Evolutionary conservation across 352 stramenopile species (phyloP).

Genomic region (Phytophthora ramorum): DNA sequence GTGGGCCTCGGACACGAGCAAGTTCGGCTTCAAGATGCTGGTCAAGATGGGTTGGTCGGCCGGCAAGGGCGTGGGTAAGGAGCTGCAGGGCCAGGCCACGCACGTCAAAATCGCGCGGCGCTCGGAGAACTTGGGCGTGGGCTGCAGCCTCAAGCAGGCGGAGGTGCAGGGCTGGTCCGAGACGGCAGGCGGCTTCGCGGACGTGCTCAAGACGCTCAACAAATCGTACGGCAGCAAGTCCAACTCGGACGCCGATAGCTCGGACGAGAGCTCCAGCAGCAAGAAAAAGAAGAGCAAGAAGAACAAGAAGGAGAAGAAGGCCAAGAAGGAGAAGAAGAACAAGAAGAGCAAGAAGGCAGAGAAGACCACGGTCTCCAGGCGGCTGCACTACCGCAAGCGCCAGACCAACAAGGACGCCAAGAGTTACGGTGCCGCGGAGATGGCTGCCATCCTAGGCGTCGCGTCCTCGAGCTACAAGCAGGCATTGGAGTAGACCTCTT

Average conservation of each 20-base stretch:
- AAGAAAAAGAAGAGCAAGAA: conserved; percentile 35
- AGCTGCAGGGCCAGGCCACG: conserved; percentile 89
- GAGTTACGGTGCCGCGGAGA: conserved; percentile 80
- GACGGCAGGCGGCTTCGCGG: conserved; percentile 79
- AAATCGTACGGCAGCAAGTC: conserved; percentile 73
- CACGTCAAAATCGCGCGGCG: conserved; percentile 91
- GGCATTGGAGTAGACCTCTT: conserved; percentile 20
- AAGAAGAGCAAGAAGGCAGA: conserved; percentile 76
- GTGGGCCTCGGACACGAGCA: conserved; percentile 89
- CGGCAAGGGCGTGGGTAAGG: conserved; percentile 93
- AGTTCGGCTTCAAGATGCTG: conserved; percentile 96
- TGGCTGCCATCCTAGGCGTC: conserved; percentile 87
- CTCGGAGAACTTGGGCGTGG: conserved; percentile 91
- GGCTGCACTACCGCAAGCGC: conserved; percentile 84
- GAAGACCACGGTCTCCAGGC: conserved; percentile 56
- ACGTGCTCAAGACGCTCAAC: conserved; percentile 88
- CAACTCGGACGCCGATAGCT: conserved; percentile 37
- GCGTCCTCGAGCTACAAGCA: conserved; percentile 53
- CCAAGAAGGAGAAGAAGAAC: conserved; percentile 66
- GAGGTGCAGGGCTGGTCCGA: conserved; percentile 90
- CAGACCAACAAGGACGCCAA: conserved; percentile 90
- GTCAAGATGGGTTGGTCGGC: conserved; percentile 97
- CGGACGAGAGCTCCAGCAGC: conserved; percentile 32
- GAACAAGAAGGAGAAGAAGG: conserved; percentile 51
- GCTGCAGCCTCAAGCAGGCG: conserved; percentile 89